phyloP scores from a whole-genome alignment of 2,329 filamentous ascomycete species.

The Verticillium longisporum region DNA sequence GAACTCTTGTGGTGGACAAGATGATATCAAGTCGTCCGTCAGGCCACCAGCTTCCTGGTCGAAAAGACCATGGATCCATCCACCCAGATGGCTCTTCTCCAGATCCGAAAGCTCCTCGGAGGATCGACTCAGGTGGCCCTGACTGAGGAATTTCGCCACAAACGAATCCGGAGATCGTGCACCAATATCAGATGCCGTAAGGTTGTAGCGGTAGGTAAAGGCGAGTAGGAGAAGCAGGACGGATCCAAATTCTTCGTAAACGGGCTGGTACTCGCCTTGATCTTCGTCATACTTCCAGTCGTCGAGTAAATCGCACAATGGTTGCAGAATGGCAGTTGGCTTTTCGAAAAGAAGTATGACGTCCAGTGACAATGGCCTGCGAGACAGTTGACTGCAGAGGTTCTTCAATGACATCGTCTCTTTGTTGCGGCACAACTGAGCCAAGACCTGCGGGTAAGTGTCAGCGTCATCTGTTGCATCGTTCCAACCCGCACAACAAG shows the following conservation, averaged over 20 bases:
- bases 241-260: slow-evolving; percentile 80
- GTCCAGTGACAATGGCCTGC: slow-evolving; percentile 65
- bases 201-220: slow-evolving; percentile 67
- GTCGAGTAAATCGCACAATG: slow-evolving; percentile 69
- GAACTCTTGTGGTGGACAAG: slow-evolving; percentile 76
- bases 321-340: slow-evolving; percentile 61
- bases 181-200: slow-evolving; percentile 59
- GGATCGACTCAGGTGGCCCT: slow-evolving; percentile 49
- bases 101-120: slow-evolving; percentile 55
- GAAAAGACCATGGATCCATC: slow-evolving; percentile 74
- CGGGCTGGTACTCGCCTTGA: slow-evolving; percentile 75
- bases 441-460: slow-evolving; percentile 46
- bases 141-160: slow-evolving; percentile 57
- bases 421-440: slow-evolving; percentile 61
- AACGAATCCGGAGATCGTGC: slow-evolving; percentile 55
- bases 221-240: slow-evolving; percentile 70
- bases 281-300: slow-evolving; percentile 78
- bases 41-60: slow-evolving; percentile 67
- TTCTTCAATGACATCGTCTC: slow-evolving; percentile 76
- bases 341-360: slow-evolving; percentile 71
- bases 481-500: not conserved
- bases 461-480: not conserved
- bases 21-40: slow-evolving; percentile 73
- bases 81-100: slow-evolving; percentile 59
- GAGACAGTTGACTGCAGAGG: slow-evolving; percentile 65